These are phyloP conservation scores for Tylopilus cervinicoccineus DNA, from an alignment of 768 basidiomycete genomes.

Conservation along the genomic window DNA sequence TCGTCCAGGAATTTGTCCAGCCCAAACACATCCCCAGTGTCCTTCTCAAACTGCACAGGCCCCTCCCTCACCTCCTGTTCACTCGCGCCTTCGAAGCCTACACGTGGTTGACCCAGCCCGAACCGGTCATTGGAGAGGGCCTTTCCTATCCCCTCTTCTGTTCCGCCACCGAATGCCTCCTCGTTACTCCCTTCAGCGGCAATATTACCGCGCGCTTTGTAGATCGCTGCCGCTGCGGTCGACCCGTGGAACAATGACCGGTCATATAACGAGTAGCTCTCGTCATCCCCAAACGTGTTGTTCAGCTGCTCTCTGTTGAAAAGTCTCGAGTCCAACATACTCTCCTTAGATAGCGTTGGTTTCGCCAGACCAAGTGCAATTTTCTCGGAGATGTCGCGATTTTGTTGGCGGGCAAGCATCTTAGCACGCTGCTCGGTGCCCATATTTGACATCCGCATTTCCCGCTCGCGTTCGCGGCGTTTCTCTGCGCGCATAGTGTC, in stretches of 20 bases:
- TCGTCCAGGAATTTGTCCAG: conserved; percentile 96
- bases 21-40: conserved; percentile 94
- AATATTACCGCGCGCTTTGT: conserved; percentile 90
- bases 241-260: conserved; percentile 95
- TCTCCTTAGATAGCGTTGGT: conserved; percentile 93
- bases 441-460: conserved; percentile 99
- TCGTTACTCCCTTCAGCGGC: conserved; percentile 68
- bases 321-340: conserved; percentile 93
- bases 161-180: conserved; percentile 90
- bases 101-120: conserved; percentile 73
- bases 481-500: conserved; percentile 92
- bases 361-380: conserved; percentile 97
- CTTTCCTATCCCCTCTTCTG: conserved; percentile 89
- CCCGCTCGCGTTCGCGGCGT: conserved; percentile 89
- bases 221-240: conserved; percentile 97
- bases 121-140: conserved; percentile 94
- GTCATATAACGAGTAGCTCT: conserved; percentile 94
- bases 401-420: conserved; percentile 92
- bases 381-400: conserved; percentile 99
- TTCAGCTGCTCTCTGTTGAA: conserved; percentile 95
- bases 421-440: conserved; percentile 95
- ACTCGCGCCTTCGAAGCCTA: conserved; percentile 89
- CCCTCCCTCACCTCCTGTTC: conserved; percentile 86
- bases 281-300: conserved; percentile 82
- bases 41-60: conserved; percentile 98